Percentiles rank a stretch among this genome's conserved stretches.
Conservation (phyloP, 1,284 basidiomycete species). For the Moesziomyces aphidis region DNA sequence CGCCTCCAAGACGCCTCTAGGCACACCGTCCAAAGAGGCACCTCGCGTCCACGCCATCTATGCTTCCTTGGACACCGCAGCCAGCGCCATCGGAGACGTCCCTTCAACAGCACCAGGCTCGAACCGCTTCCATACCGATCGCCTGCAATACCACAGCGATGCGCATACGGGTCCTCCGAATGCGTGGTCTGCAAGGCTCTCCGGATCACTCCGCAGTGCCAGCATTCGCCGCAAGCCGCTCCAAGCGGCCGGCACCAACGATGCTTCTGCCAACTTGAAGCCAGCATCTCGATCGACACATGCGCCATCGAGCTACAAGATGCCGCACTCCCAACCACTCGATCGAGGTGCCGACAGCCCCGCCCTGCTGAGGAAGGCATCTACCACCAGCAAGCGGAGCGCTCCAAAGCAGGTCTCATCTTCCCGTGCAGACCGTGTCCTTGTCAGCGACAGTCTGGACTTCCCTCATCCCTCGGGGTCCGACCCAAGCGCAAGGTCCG, state of each 20-base stretch:
- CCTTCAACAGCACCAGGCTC: not conserved
- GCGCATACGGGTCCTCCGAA: not conserved
- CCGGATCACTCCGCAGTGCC: conserved; percentile 5
- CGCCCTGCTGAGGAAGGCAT: conserved; percentile 19
- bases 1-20: not conserved
- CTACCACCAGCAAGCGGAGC: conserved; percentile 6
- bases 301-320: conserved; percentile 27
- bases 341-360: not conserved
- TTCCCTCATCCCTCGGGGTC: not conserved
- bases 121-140: not conserved
- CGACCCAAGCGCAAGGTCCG: not conserved
- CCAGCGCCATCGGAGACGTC: conserved; percentile 21
- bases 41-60: conserved; percentile 3
- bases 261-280: not conserved
- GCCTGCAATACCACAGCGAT: not conserved
- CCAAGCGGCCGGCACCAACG: not conserved
- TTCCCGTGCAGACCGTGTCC: no score
- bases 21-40: not conserved
- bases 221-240: not conserved
- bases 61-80: conserved; percentile 9
- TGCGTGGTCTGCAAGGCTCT: conserved; percentile 15
- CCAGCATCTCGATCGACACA: conserved; percentile 6
- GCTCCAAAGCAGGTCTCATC: not conserved
- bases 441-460: not conserved
- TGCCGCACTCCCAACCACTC: conserved; percentile 1